A percentile compares a stretch with the other conserved stretches of the same genome.
Conservation (phyloP, 805 yeast genomes). For the Suhomyces xylopsoci region DNA sequence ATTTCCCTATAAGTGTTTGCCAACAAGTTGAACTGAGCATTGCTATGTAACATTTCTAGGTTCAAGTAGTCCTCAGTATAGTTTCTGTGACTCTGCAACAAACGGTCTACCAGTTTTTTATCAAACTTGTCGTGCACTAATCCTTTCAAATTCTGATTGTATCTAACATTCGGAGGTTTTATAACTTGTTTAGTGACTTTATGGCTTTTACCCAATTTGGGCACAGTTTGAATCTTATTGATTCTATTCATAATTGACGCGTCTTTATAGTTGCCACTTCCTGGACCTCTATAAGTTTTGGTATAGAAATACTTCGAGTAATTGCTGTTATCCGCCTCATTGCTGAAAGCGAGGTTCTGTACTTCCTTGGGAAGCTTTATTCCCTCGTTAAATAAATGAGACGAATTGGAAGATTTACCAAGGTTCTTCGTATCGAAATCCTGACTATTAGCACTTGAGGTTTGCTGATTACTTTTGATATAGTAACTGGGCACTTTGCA, state of each 20-base stretch:
- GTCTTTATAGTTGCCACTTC: conserved; percentile 45
- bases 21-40: conserved; percentile 38
- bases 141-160: conserved; percentile 33
- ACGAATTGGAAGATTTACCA: conserved; percentile 16
- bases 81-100: conserved; percentile 26
- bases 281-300: conserved; percentile 43
- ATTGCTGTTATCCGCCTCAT: conserved; percentile 34
- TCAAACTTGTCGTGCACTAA: conserved; percentile 33
- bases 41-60: conserved; percentile 44
- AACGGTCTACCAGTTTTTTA: conserved; percentile 27
- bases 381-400: conserved; percentile 24
- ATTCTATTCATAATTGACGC: conserved; percentile 40
- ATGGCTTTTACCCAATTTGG: conserved; percentile 13
- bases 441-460: conserved; percentile 4
- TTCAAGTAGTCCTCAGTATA: conserved; percentile 36
- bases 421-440: conserved; percentile 12
- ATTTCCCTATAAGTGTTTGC: conserved; percentile 39
- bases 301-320: conserved; percentile 39
- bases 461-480: conserved; percentile 28
- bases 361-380: conserved; percentile 30
- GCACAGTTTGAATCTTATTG: conserved; percentile 29
- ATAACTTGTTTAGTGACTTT: conserved; percentile 15
- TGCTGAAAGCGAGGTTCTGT: conserved; percentile 33
- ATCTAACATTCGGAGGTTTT: conserved; percentile 12
- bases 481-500: conserved; percentile 45